These are phyloP conservation scores for Nepenthes gracilis DNA, from an alignment of 148 eudicot genomes.

Conservation along the genomic window DNA sequence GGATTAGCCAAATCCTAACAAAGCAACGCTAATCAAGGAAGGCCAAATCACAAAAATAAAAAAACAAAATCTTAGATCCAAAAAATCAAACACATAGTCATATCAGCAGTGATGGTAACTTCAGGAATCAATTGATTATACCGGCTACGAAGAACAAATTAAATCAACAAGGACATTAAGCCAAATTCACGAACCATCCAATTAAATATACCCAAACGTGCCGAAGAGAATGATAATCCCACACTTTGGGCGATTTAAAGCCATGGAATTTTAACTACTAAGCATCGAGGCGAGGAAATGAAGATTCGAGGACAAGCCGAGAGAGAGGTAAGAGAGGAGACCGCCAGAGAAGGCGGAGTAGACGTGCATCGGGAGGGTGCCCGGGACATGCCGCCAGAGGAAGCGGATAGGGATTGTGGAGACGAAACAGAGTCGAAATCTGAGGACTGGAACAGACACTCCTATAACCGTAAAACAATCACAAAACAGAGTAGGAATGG, in stretches of 20 bases:
- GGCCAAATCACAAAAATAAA: no score
- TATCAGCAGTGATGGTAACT: no score
- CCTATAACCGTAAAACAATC: constrained; percentile 24
- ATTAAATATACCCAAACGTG: constrained; percentile 70
- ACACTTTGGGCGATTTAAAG: constrained; percentile 40
- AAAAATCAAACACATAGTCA: no score
- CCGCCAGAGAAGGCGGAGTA: constrained; percentile 63
- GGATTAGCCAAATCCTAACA: no score
- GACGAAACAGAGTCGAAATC: constrained; percentile 52
- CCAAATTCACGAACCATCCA: constrained; percentile 25
- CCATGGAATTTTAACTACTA: constrained; percentile 58
- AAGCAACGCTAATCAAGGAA: no score
- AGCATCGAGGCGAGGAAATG: constrained; percentile 70
- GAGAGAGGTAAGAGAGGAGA: constrained; percentile 52
- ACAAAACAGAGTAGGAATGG: no score
- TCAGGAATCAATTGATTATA: no score
- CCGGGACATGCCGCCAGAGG: constrained; percentile 51
- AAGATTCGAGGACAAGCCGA: constrained; percentile 69
- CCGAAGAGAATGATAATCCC: constrained; percentile 57
- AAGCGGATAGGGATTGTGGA: constrained; percentile 71
- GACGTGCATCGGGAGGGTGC: constrained; percentile 47
- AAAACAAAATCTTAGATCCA: no score
- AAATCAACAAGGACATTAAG: no score
- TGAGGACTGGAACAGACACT: constrained; percentile 58
- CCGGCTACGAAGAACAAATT: no score